A percentile compares a stretch with the other conserved stretches of the same genome.
Evolutionary conservation across 768 basidiomycete species (phyloP).

Genomic region (Tulasnella calospora): DNA sequence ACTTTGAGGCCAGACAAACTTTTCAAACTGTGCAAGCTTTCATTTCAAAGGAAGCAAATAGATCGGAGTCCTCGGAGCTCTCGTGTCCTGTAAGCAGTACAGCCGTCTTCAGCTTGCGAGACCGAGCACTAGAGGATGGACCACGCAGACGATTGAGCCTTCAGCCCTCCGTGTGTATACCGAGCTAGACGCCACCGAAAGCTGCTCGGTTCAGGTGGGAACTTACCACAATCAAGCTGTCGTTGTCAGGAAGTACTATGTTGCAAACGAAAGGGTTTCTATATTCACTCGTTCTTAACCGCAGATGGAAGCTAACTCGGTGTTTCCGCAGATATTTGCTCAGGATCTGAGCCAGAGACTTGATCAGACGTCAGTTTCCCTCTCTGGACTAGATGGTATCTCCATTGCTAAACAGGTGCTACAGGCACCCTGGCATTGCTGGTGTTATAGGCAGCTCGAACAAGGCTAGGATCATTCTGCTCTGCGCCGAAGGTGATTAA

Average conservation of each 20-base stretch:
- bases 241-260: not conserved
- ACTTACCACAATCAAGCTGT: not conserved
- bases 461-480: not conserved
- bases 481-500: not conserved
- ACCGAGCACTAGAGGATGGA: too few species aligned
- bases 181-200: not conserved
- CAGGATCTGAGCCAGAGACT: not conserved
- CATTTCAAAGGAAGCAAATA: not conserved
- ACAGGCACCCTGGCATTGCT: not conserved
- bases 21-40: not conserved
- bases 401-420: not conserved
- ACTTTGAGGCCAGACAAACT: not conserved
- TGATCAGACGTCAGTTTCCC: not conserved
- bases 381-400: not conserved
- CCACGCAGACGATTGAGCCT: not conserved
- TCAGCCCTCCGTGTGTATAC: not conserved
- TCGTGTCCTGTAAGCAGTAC: not conserved
- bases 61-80: not conserved
- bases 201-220: not conserved
- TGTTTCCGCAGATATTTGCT: not conserved
- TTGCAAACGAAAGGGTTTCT: not conserved
- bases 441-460: not conserved
- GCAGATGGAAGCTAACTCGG: too few species aligned
- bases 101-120: too few species aligned
- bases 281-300: not conserved